phyloP scores from a whole-genome alignment of 2,329 filamentous ascomycete species.

The Camillea tinctor region DNA sequence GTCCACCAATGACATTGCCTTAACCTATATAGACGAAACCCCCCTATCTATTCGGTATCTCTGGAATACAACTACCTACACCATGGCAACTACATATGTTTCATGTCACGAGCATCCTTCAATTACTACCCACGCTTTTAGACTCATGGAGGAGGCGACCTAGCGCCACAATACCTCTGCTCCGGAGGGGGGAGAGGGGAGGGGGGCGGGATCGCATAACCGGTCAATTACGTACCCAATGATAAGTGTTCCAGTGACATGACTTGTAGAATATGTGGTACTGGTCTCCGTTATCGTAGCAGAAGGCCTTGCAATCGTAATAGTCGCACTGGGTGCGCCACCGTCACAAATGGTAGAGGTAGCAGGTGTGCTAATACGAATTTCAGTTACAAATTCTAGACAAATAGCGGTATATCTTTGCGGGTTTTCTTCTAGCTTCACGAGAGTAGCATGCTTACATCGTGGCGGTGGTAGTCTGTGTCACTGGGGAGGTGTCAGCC shows the following conservation, averaged over 20 bases:
- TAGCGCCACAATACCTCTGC: background rate
- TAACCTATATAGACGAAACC: too few relatives aligned
- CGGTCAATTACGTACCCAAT: slow-evolving; percentile 32
- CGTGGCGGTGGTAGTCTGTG: slow-evolving; percentile 32
- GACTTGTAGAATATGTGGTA: slow-evolving; percentile 35
- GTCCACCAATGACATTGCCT: background rate
- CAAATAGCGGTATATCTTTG: too few relatives aligned
- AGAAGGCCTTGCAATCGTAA: slow-evolving; percentile 32
- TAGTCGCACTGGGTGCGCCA: slow-evolving; percentile 24
- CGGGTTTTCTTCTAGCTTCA: too few relatives aligned
- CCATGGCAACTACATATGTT: too few relatives aligned
- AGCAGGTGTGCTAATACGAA: slow-evolving; percentile 29
- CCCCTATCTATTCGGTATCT: too few relatives aligned
- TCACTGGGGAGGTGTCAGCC: slow-evolving; percentile 23
- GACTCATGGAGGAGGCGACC: background rate
- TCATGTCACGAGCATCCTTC: too few relatives aligned
- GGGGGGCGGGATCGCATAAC: background rate
- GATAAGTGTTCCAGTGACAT: slow-evolving; percentile 35
- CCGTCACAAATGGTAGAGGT: slow-evolving; percentile 35
- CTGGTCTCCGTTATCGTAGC: slow-evolving; percentile 35
- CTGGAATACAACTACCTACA: too few relatives aligned
- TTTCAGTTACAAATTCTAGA: background rate
- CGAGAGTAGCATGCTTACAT: slow-evolving; percentile 22
- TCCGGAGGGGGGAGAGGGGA: too few relatives aligned
- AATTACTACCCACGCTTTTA: too few relatives aligned